Evolutionary conservation across 768 basidiomycete species (phyloP), one percentile per base, ranked within the genome.

Genomic region (Punctularia strigosozonata): DNA sequence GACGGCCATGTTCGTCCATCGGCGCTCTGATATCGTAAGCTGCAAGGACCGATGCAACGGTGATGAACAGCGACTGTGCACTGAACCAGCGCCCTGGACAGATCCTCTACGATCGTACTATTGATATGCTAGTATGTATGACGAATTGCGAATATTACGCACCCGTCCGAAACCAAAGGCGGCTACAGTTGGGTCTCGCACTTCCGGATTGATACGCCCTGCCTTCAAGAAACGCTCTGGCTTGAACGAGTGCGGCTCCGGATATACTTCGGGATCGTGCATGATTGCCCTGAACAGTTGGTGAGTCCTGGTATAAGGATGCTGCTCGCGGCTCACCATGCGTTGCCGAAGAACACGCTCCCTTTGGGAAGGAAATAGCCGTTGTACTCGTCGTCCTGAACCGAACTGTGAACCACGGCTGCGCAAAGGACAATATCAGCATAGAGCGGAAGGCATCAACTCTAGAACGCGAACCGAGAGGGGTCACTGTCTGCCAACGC

Each of bases 401-500:
- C 19, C 6, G 36, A 32, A 4, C 24, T 26, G 23, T 49, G 47
- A 4, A 22, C 17, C 8, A 34, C 8, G 19, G 10, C 33, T 34
- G 20, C 8, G 8, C 8, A 8, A 12, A n/a, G n/a, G n/a, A n/a
- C n/a, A n/a, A n/a, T n/a, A 34, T 34, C 8, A 10, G 12, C 33
- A 34, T 12, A 8, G 10, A 34, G 10, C 33, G n/a, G n/a, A n/a
- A n/a, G n/a, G n/a, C n/a, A n/a, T n/a, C n/a, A n/a, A n/a, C n/a
- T 19, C 8, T 15, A 39, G 21, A 7, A 7, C 8, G 20, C 31
- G n/a, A 8, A 47, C 53, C 50, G 4, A 51, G 30, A 2, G 56
- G 56, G 5, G 44, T 44, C 14, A 46, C 46, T n/a, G 49, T 45
- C 19, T 48, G 41, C 57, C 57, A 62, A n/a, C 60, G 45, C 6